Evolutionary conservation across 257 asterid genomes (phyloP).

Genomic region (Lantana camara): DNA sequence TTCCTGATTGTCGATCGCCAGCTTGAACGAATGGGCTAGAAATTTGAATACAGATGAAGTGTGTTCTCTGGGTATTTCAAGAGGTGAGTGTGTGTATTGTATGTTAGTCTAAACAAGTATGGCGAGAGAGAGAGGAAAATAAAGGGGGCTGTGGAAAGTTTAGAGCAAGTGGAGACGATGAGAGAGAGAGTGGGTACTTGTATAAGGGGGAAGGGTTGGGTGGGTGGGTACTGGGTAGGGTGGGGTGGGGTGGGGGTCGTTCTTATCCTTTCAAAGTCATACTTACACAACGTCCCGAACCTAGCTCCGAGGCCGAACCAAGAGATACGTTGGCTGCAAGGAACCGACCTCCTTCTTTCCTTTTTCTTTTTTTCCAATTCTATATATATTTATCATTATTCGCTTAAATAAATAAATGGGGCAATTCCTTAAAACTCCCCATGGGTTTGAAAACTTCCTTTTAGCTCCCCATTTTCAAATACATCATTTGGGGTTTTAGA

Average conservation of each 20-base stretch:
- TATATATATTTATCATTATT: neutral
- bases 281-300: slow-evolving; percentile 48
- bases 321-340: slow-evolving; percentile 67
- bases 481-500: no score
- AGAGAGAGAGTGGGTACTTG: slow-evolving; percentile 30
- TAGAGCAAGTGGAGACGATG: slow-evolving; percentile 56
- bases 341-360: slow-evolving; percentile 70
- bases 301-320: slow-evolving; percentile 54
- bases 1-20: slow-evolving; percentile 73
- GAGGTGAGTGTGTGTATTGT: slow-evolving; percentile 14
- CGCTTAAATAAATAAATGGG: no score
- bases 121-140: slow-evolving; percentile 25
- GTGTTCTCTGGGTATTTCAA: neutral
- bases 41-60: no score
- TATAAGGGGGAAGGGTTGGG: slow-evolving; percentile 33
- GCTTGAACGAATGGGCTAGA: slow-evolving; percentile 27
- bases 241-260: slow-evolving; percentile 34
- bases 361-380: slow-evolving; percentile 34
- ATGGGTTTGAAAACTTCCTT: no score
- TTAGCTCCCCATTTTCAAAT: no score
- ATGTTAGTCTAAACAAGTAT: slow-evolving; percentile 23
- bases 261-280: slow-evolving; percentile 63
- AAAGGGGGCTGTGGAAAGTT: slow-evolving; percentile 38
- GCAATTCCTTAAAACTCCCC: no score
- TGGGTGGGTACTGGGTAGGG: slow-evolving; percentile 32